These are phyloP conservation scores for Isabelozyma pseudorhagii DNA, from an alignment of 805 yeast genomes.

Conservation along the genomic window DNA sequence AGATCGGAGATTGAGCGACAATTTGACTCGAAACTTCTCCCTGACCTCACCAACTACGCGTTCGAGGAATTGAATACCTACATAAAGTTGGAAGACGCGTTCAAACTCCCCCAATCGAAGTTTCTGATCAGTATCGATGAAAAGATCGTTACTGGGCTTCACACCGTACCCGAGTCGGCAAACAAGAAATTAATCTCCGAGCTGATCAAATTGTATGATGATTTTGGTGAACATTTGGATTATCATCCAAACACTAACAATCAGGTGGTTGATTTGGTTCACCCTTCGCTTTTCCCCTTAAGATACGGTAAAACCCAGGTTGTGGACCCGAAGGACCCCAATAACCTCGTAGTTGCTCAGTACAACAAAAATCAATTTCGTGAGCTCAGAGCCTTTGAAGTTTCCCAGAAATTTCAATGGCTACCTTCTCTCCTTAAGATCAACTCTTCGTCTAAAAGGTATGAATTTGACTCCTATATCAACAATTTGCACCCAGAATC, in stretches of 20 bases:
- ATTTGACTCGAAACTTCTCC: slow-evolving; percentile 8
- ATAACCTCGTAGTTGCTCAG: slow-evolving; percentile 5
- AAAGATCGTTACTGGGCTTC: slow-evolving; percentile 15
- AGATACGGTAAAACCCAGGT: slow-evolving; percentile 26
- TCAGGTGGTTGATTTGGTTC: slow-evolving; percentile 37
- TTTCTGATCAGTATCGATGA: slow-evolving; percentile 18
- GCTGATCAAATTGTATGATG: slow-evolving; percentile 9
- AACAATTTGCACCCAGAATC: slow-evolving; percentile 37
- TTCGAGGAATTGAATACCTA: slow-evolving; percentile 29
- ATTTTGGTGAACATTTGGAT: slow-evolving; percentile 16
- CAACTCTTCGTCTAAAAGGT: slow-evolving; percentile 8
- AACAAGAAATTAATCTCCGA: slow-evolving; percentile 9
- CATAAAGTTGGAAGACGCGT: slow-evolving; percentile 9
- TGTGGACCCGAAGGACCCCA: slow-evolving; percentile 1
- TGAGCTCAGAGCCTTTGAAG: slow-evolving; percentile 8
- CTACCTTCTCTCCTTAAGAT: slow-evolving; percentile 24
- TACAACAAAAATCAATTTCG: slow-evolving; percentile 8
- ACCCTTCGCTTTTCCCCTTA: slow-evolving; percentile 38
- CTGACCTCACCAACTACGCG: slow-evolving; percentile 19
- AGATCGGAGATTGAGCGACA: slow-evolving; percentile 12
- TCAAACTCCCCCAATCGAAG: slow-evolving; percentile 5
- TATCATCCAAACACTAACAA: slow-evolving; percentile 37
- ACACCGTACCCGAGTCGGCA: slow-evolving; percentile 7
- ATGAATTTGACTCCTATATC: slow-evolving; percentile 30
- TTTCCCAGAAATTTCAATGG: slow-evolving; percentile 33